These are phyloP conservation scores for Fusarium fracticaudum DNA, from an alignment of 2,329 filamentous ascomycete genomes.

Conservation along the genomic window DNA sequence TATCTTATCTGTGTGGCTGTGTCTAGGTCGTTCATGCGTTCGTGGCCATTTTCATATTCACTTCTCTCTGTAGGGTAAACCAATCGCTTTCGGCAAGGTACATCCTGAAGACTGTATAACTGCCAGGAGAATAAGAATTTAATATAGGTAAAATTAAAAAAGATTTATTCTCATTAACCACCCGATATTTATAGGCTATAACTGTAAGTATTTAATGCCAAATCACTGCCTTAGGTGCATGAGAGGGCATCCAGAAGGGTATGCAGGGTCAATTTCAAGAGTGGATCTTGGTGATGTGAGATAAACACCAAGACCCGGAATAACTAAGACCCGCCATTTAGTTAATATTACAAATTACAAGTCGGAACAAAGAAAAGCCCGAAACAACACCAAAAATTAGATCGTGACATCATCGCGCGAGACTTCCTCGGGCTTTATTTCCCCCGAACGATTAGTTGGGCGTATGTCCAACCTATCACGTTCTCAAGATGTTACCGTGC, in stretches of 20 bases:
- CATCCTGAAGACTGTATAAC: fast-evolving
- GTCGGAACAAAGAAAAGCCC: not conserved
- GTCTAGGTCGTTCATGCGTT: not conserved
- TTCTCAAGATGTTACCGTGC: too few species aligned
- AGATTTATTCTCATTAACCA: fast-evolving
- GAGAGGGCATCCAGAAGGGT: too few species aligned
- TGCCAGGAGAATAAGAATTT: not conserved
- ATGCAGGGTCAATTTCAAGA: fast-evolving
- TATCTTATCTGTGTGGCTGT: not conserved
- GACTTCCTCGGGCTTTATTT: fast-evolving
- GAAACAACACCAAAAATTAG: not conserved
- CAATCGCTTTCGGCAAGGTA: fast-evolving
- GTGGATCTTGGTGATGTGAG: fast-evolving
- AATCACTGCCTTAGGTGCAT: too few species aligned
- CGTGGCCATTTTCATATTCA: not conserved
- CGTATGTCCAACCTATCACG: fast-evolving
- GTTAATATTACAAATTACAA: too few species aligned
- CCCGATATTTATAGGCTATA: fast-evolving
- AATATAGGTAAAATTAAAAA: fast-evolving
- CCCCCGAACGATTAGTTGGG: fast-evolving
- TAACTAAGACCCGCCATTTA: too few species aligned
- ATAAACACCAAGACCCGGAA: too few species aligned
- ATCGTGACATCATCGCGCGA: fast-evolving
- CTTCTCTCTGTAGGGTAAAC: not conserved
- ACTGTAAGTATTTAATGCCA: fast-evolving